Percentiles rank a stretch among this genome's conserved stretches.
These are phyloP conservation scores for Termitomyces sp. DNA, from an alignment of 768 basidiomycete genomes.

Conservation along the genomic window DNA sequence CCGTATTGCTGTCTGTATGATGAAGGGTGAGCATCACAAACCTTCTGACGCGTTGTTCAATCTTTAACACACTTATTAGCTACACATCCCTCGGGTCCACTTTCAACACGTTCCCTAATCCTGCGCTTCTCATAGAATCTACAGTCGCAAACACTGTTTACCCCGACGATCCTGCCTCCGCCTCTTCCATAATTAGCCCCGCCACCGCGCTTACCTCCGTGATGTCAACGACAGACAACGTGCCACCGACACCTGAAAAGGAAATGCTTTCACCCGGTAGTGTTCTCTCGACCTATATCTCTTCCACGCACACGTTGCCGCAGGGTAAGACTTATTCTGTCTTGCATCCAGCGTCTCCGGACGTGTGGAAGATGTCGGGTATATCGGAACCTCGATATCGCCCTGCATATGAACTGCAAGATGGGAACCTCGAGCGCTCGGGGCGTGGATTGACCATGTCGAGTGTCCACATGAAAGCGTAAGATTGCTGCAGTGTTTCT, in stretches of 20 bases:
- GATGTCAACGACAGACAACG: constrained; percentile 20
- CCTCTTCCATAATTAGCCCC: constrained; percentile 22
- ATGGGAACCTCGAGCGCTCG: constrained; percentile 71
- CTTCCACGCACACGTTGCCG: constrained; percentile 24
- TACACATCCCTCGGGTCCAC: constrained; percentile 97
- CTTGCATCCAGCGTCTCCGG: background rate
- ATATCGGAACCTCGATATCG: constrained; percentile 41
- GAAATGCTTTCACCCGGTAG: constrained; percentile 21
- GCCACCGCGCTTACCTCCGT: constrained; percentile 19
- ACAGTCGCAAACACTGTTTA: constrained; percentile 9
- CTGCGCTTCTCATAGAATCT: constrained; percentile 55
- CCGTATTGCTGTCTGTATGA: constrained; percentile 92
- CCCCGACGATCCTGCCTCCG: constrained; percentile 15
- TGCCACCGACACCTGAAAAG: constrained; percentile 6
- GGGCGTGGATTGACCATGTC: constrained; percentile 41
- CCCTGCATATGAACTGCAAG: constrained; percentile 79
- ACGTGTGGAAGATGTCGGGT: constrained; percentile 11
- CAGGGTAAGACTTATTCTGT: constrained; percentile 1
- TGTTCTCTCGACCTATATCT: constrained; percentile 27
- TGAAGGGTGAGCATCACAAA: constrained; percentile 60
- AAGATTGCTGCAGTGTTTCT: background rate
- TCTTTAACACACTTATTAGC: constrained; percentile 34
- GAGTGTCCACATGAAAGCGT: background rate
- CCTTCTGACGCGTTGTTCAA: background rate
- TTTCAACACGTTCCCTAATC: constrained; percentile 92